These are phyloP conservation scores for Ceratobasidium sp. DNA, from an alignment of 1,284 basidiomycete genomes.

Conservation along the genomic window DNA sequence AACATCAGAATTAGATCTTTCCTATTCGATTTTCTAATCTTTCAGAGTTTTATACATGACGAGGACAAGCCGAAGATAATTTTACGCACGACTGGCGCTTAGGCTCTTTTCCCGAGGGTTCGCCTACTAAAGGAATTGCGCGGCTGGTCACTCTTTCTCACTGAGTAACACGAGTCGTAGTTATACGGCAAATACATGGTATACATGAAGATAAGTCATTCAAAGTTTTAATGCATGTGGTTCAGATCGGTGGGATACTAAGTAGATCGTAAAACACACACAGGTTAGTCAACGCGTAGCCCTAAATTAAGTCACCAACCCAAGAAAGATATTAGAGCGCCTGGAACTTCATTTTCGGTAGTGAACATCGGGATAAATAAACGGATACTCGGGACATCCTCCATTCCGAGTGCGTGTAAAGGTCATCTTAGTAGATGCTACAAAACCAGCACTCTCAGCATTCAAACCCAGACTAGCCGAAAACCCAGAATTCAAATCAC, in stretches of 20 bases:
- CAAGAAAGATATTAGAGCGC: neutral
- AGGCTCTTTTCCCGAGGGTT: too few species aligned
- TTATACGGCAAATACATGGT: too few species aligned
- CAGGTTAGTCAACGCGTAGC: neutral
- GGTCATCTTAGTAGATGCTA: slow-evolving; percentile 48
- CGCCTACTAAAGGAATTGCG: too few species aligned
- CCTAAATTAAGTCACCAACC: neutral
- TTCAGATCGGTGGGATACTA: slow-evolving; percentile 51
- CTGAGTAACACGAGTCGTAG: too few species aligned
- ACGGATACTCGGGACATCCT: slow-evolving; percentile 46
- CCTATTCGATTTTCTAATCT: too few species aligned
- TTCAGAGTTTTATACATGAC: too few species aligned
- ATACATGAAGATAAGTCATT: too few species aligned
- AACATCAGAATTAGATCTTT: neutral
- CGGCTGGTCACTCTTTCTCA: too few species aligned
- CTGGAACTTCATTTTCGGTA: slow-evolving; percentile 2
- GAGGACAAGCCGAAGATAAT: too few species aligned
- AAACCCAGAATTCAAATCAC: slow-evolving; percentile 1
- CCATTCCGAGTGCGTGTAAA: slow-evolving; percentile 47
- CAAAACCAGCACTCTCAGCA: neutral
- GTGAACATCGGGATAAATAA: slow-evolving; percentile 39
- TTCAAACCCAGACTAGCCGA: neutral
- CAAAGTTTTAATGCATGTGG: too few species aligned
- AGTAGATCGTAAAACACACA: neutral
- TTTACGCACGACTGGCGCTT: too few species aligned